Evolutionary conservation across 176 grass and related monocot genomes (phyloP).

Genomic region (Rhynchospora breviuscula): DNA sequence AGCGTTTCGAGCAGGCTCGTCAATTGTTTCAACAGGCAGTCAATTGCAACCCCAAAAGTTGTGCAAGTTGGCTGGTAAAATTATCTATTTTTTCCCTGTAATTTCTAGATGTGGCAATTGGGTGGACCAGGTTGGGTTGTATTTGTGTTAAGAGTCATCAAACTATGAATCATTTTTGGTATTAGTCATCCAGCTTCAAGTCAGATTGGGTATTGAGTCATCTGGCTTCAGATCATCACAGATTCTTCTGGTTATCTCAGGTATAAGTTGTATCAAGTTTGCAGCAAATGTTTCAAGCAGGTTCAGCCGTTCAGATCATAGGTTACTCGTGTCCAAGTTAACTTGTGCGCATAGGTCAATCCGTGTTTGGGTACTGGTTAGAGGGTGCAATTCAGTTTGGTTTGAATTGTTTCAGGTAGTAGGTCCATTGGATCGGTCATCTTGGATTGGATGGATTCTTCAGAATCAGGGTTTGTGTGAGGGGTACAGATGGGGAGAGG

Average conservation of each 20-base stretch:
- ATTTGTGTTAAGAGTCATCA: too few relatives aligned
- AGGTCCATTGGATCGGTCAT: not conserved
- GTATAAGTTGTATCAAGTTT: not conserved
- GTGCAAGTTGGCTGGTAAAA: slow-evolving; percentile 98
- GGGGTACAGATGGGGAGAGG: too few relatives aligned
- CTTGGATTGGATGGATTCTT: too few relatives aligned
- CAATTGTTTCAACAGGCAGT: slow-evolving; percentile 82
- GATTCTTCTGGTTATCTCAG: not conserved
- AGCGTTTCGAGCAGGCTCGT: slow-evolving; percentile 67
- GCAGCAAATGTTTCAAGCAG: not conserved
- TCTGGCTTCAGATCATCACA: not conserved
- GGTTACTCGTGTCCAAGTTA: not conserved
- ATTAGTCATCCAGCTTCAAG: not conserved
- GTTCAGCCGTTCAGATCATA: not conserved
- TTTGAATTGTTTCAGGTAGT: not conserved
- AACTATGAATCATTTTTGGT: too few relatives aligned
- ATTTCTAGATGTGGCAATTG: slow-evolving; percentile 20
- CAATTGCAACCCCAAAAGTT: slow-evolving; percentile 88
- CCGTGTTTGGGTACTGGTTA: not conserved
- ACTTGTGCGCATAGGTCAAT: not conserved
- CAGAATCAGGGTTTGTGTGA: not conserved
- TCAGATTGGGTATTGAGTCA: not conserved
- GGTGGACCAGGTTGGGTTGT: not conserved
- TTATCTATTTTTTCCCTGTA: slow-evolving; percentile 32
- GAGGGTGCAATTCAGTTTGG: not conserved